A percentile compares a stretch with the other conserved stretches of the same genome.
Conservation (phyloP, 495 filamentous ascomycete genomes). For the Emericellopsis terricola region DNA sequence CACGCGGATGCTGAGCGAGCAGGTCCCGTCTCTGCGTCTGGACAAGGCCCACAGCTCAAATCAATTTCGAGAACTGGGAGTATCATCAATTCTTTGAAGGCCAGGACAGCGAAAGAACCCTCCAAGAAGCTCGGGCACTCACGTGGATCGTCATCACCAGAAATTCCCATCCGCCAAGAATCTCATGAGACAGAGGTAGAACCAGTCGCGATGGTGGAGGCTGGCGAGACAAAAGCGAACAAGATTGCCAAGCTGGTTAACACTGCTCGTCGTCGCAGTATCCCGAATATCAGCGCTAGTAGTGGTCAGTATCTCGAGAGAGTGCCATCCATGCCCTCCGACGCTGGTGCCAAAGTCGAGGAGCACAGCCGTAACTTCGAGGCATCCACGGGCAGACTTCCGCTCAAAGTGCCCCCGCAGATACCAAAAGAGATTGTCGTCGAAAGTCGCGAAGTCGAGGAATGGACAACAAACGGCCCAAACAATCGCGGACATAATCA, state of each 20-base stretch:
- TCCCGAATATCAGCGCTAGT: slow-evolving; percentile 12
- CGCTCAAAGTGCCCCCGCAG: too few species aligned
- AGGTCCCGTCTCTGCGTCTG: too few species aligned
- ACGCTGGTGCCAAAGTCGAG: slow-evolving; percentile 17
- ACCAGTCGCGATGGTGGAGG: too few species aligned
- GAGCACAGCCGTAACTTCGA: slow-evolving; percentile 13
- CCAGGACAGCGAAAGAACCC: neutral
- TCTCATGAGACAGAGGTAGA: too few species aligned
- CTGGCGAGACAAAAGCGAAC: slow-evolving; percentile 16
- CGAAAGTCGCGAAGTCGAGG: too few species aligned
- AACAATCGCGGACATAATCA: too few species aligned
- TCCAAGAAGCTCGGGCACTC: neutral
- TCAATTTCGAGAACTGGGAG: neutral
- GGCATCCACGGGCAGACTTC: too few species aligned
- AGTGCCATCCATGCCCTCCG: slow-evolving; percentile 14
- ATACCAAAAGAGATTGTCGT: too few species aligned
- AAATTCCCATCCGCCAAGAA: neutral
- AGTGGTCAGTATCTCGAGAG: slow-evolving; percentile 12
- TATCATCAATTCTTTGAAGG: neutral
- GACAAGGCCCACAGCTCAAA: too few species aligned
- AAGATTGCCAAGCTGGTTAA: slow-evolving; percentile 23
- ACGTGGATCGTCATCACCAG: neutral
- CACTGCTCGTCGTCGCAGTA: slow-evolving; percentile 11
- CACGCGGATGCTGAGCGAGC: too few species aligned
- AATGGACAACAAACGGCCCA: too few species aligned